phyloP scores from a whole-genome alignment of 257 asterid genomes.

The Primulina tabacum region DNA sequence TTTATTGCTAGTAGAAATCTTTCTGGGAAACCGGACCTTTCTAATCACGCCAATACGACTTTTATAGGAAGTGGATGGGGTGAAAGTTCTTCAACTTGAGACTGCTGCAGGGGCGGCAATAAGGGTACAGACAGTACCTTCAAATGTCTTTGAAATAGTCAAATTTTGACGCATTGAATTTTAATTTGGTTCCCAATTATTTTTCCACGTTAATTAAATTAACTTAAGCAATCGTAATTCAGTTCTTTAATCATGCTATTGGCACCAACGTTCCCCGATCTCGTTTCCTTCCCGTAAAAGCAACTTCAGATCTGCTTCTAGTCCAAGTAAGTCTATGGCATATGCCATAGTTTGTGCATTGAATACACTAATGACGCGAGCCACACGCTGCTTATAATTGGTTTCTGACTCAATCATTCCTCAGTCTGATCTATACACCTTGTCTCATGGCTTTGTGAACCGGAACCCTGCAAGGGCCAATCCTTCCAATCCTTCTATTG shows the following conservation, averaged over 20 bases:
- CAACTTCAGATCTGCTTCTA: conserved; percentile 87
- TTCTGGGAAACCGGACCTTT: background rate
- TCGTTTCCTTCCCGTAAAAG: conserved; percentile 97
- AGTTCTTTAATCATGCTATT: conserved; percentile 93
- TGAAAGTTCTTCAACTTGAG: conserved; percentile 95
- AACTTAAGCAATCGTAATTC: conserved; percentile 4
- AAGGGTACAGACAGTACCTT: conserved; percentile 47
- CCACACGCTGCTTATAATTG: background rate
- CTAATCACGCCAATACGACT: conserved; percentile 7
- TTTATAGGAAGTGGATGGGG: conserved; percentile 86
- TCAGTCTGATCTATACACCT: conserved; percentile 95
- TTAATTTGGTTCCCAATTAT: conserved; percentile 6
- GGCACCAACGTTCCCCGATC: conserved; percentile 94
- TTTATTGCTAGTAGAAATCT: conserved; percentile 9
- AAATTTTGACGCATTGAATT: background rate
- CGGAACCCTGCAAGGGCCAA: conserved; percentile 79
- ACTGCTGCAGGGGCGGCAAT: conserved; percentile 99
- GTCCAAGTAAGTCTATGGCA: conserved; percentile 71
- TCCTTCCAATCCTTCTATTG: conserved; percentile 85
- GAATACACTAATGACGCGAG: background rate
- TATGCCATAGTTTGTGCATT: conserved; percentile 2
- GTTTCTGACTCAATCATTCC: conserved; percentile 26
- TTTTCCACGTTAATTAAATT: conserved; percentile 7
- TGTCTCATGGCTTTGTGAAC: conserved; percentile 72
- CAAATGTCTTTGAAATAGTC: conserved; percentile 6